Conservation (phyloP, 2,329 filamentous ascomycete genomes). For the Chaetomiaceae sp. region DNA sequence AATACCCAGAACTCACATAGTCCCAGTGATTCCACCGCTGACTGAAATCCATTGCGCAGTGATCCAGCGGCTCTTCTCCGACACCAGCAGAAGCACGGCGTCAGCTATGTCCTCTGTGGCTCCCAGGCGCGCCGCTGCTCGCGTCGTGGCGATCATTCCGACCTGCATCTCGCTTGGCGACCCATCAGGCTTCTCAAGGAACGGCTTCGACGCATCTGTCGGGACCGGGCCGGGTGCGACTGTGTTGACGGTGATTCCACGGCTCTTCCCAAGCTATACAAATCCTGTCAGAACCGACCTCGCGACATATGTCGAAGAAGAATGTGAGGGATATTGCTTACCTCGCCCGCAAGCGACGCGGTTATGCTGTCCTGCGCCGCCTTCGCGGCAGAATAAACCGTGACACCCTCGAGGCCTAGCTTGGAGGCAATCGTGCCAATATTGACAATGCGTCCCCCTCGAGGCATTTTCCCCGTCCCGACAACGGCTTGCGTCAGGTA, state of each 20-base stretch:
- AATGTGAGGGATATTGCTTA: background rate
- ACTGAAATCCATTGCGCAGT: constrained; percentile 39
- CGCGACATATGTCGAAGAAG: no score
- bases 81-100: constrained; percentile 36
- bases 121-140: constrained; percentile 35
- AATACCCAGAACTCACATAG: background rate
- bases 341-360: constrained; percentile 31
- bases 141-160: no score
- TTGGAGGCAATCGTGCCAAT: constrained; percentile 28
- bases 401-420: constrained; percentile 14
- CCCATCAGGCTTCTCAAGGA: constrained; percentile 15
- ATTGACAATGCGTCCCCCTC: constrained; percentile 33
- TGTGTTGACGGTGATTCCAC: constrained; percentile 41
- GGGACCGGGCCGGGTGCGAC: constrained; percentile 36
- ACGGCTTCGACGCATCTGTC: constrained; percentile 31
- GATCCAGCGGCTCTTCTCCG: constrained; percentile 40
- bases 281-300: background rate
- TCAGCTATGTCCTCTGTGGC: constrained; percentile 39
- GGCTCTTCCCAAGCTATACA: constrained; percentile 29
- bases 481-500: constrained; percentile 33
- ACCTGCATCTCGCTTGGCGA: constrained; percentile 22
- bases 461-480: constrained; percentile 34
- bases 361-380: constrained; percentile 36
- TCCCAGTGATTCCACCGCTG: constrained; percentile 32
- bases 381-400: constrained; percentile 31